phyloP scores from a whole-genome alignment of 805 yeast species.

The Candida sakaeoensis region DNA sequence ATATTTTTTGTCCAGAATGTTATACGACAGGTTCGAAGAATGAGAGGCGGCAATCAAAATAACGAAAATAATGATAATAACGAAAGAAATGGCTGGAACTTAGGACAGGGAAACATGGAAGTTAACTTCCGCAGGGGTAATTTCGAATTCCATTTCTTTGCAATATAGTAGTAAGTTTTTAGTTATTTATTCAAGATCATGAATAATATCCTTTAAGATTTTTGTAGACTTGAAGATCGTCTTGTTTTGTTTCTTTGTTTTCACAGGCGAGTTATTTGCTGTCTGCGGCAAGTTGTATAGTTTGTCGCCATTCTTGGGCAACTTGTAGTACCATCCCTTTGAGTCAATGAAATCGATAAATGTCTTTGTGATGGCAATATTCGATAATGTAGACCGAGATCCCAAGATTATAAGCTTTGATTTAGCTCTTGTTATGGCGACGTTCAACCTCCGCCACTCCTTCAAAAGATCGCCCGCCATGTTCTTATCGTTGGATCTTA shows the following conservation, averaged over 20 bases:
- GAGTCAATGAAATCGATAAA: slow-evolving; percentile 57
- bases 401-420: slow-evolving; percentile 83
- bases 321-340: slow-evolving; percentile 60
- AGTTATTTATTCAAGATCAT: slow-evolving; percentile 20
- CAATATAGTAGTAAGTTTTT: slow-evolving; percentile 16
- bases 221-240: slow-evolving; percentile 19
- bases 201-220: slow-evolving; percentile 26
- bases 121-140: slow-evolving; percentile 23
- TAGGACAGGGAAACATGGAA: slow-evolving; percentile 10
- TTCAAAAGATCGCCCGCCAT: slow-evolving; percentile 73
- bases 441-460: slow-evolving; percentile 92
- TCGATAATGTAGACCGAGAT: slow-evolving; percentile 58
- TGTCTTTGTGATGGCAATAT: slow-evolving; percentile 48
- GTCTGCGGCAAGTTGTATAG: slow-evolving; percentile 28
- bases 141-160: slow-evolving; percentile 35
- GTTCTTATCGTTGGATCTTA: slow-evolving; percentile 66
- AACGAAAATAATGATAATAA: slow-evolving; percentile 12
- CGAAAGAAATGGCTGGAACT: slow-evolving; percentile 16
- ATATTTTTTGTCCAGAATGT: slow-evolving; percentile 26
- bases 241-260: slow-evolving; percentile 7
- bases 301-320: slow-evolving; percentile 44
- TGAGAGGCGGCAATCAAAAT: slow-evolving; percentile 11
- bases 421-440: slow-evolving; percentile 88
- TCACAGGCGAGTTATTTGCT: slow-evolving; percentile 5
- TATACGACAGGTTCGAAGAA: slow-evolving; percentile 22